phyloP scores from a whole-genome alignment of 176 grass and related monocot genomes.

The Zea luxurians region DNA sequence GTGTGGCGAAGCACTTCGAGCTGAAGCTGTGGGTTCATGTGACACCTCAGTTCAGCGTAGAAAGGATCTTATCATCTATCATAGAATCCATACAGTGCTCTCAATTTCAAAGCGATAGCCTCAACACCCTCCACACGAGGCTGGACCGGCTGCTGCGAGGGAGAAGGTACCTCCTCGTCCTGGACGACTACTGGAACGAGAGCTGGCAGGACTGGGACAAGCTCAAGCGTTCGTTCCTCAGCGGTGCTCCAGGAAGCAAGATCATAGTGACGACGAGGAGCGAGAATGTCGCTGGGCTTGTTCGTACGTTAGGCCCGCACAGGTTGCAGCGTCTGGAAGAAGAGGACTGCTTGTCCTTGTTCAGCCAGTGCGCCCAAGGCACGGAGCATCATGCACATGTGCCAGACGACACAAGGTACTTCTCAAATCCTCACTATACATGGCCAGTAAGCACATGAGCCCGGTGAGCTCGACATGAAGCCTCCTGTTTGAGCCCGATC shows the following conservation, averaged over 20 bases:
- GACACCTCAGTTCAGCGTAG: slow-evolving; percentile 9
- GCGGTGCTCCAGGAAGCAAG: slow-evolving; percentile 39
- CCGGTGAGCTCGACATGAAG: no score
- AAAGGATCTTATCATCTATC: slow-evolving; percentile 35
- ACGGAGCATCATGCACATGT: background rate
- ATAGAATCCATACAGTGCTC: slow-evolving; percentile 13
- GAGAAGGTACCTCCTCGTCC: slow-evolving; percentile 50
- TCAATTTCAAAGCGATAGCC: background rate
- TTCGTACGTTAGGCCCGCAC: slow-evolving; percentile 3
- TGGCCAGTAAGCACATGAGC: no score
- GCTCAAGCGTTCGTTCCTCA: slow-evolving; percentile 27
- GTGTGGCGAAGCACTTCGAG: slow-evolving; percentile 26
- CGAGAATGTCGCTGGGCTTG: background rate
- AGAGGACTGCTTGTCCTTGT: slow-evolving; percentile 42
- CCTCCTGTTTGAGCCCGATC: no score
- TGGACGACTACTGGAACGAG: slow-evolving; percentile 52
- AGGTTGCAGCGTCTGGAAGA: slow-evolving; percentile 14
- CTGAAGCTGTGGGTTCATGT: slow-evolving; percentile 54
- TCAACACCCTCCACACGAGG: slow-evolving; percentile 18
- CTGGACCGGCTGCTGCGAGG: slow-evolving; percentile 20
- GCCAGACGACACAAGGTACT: background rate
- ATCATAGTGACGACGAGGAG: slow-evolving; percentile 53
- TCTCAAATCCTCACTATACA: no score
- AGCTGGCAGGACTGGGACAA: slow-evolving; percentile 29
- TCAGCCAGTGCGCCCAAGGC: background rate